phyloP scores from a whole-genome alignment of 306 rosid species.

The Cicer bijugum region DNA sequence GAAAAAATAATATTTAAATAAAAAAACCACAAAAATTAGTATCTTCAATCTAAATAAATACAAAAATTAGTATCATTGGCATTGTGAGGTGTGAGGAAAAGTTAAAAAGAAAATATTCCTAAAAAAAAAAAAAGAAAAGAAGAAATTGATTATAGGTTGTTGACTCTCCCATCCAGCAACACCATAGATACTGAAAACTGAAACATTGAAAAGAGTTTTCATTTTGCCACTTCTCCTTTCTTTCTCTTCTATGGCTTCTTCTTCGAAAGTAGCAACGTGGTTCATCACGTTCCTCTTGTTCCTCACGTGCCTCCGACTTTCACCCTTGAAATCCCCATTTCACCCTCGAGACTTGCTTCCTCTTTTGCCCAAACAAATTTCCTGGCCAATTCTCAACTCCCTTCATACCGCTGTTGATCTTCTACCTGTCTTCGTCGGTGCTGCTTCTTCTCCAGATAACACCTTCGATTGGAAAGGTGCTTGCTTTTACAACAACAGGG shows the following conservation, averaged over 20 bases:
- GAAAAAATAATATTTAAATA: too few species aligned
- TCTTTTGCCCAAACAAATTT: conserved; percentile 70
- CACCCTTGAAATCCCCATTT: conserved; percentile 52
- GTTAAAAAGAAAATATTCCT: not conserved
- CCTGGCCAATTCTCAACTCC: conserved; percentile 82
- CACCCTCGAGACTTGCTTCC: conserved; percentile 75
- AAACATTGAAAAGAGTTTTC: conserved; percentile 25
- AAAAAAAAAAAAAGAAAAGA: not conserved
- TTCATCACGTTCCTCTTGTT: conserved; percentile 23
- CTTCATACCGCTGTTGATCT: conserved; percentile 78
- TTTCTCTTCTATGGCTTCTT: conserved; percentile 37
- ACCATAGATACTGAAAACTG: not conserved
- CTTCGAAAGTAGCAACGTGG: conserved; percentile 10
- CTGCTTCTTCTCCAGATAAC: conserved; percentile 57
- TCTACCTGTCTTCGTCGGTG: conserved; percentile 79
- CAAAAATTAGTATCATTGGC: too few species aligned
- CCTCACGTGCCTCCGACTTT: conserved; percentile 2
- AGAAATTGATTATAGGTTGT: not conserved
- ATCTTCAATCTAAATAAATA: too few species aligned
- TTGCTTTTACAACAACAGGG: conserved; percentile 75
- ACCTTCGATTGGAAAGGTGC: conserved; percentile 72
- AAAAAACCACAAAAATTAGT: too few species aligned
- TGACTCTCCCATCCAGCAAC: not conserved
- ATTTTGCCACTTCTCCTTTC: not conserved
- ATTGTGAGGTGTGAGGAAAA: not conserved